Percentiles rank a stretch among this genome's conserved stretches.
Conservation (phyloP, 1,139 yeast genomes). For the Meyerozyma carpophila region DNA sequence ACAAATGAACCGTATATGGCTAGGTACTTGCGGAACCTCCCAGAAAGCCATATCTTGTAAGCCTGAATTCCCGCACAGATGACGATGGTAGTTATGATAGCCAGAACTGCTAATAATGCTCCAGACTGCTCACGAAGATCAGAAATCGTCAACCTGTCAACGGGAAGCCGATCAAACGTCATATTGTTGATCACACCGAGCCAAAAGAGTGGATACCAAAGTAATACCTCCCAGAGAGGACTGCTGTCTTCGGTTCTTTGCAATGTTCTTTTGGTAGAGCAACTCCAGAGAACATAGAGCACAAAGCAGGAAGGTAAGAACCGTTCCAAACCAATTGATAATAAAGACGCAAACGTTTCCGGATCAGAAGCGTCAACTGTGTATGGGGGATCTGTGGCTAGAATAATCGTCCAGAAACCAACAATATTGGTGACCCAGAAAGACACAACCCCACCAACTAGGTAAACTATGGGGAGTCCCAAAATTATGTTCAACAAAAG, state of each 20-base stretch:
- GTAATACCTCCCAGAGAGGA: constrained; percentile 47
- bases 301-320: constrained; percentile 72
- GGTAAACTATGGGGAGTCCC: constrained; percentile 54
- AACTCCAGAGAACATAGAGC: constrained; percentile 66
- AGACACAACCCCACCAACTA: constrained; percentile 49
- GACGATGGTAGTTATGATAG: constrained; percentile 41
- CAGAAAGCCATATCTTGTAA: constrained; percentile 72
- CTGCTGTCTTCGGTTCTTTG: background rate
- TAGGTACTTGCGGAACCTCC: constrained; percentile 58
- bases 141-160: constrained; percentile 68
- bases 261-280: constrained; percentile 40
- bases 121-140: constrained; percentile 78
- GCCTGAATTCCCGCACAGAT: constrained; percentile 70
- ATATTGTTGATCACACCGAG: constrained; percentile 78
- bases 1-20: constrained; percentile 46
- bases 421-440: constrained; percentile 59
- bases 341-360: constrained; percentile 50
- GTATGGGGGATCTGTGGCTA: constrained; percentile 82
- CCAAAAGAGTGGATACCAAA: constrained; percentile 86
- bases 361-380: constrained; percentile 49
- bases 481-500: constrained; percentile 53
- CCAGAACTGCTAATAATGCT: constrained; percentile 59
- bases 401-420: constrained; percentile 84
- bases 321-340: constrained; percentile 70
- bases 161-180: constrained; percentile 83